phyloP scores from a whole-genome alignment of 1,284 basidiomycete species.

The Ganoderma lingzhi region DNA sequence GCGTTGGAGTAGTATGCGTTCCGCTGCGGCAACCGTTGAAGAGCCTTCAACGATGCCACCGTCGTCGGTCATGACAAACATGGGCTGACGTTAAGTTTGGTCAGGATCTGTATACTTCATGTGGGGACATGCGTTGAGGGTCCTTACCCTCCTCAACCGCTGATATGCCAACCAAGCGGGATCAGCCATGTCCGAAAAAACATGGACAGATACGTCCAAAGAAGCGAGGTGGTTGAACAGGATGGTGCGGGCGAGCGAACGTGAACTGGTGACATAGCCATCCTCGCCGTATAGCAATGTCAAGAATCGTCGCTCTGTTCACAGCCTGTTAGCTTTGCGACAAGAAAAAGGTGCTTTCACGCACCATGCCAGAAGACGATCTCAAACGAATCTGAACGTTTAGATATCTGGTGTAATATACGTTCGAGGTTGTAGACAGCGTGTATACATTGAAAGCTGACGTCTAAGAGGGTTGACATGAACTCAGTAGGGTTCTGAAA shows the following conservation, averaged over 20 bases:
- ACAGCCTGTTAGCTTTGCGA: neutral
- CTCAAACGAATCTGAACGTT: conserved; percentile 64
- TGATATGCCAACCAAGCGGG: conserved; percentile 58
- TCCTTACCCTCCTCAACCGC: conserved; percentile 48
- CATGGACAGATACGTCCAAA: conserved; percentile 50
- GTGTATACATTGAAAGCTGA: conserved; percentile 69
- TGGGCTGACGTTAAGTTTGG: conserved; percentile 53
- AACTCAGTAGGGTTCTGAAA: neutral
- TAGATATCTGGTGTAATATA: conserved; percentile 55
- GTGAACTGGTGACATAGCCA: conserved; percentile 50
- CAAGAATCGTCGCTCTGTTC: conserved; percentile 49
- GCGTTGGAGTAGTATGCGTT: conserved; percentile 56
- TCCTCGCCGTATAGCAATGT: conserved; percentile 49
- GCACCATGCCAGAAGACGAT: conserved; percentile 69
- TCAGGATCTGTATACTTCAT: conserved; percentile 15
- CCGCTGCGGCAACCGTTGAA: conserved; percentile 31
- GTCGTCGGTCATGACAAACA: conserved; percentile 70
- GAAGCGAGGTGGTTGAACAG: conserved; percentile 58
- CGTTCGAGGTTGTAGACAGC: conserved; percentile 63
- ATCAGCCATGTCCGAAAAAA: conserved; percentile 55
- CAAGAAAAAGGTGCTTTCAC: conserved; percentile 19
- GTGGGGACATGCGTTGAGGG: neutral
- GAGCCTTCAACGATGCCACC: conserved; percentile 46
- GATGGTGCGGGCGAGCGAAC: conserved; percentile 58
- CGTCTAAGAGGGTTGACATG: conserved; percentile 45